Evolutionary conservation across 306 rosid genomes (phyloP), one percentile per base, ranked within the genome.

Genomic region (Begonia loranthoides): DNA sequence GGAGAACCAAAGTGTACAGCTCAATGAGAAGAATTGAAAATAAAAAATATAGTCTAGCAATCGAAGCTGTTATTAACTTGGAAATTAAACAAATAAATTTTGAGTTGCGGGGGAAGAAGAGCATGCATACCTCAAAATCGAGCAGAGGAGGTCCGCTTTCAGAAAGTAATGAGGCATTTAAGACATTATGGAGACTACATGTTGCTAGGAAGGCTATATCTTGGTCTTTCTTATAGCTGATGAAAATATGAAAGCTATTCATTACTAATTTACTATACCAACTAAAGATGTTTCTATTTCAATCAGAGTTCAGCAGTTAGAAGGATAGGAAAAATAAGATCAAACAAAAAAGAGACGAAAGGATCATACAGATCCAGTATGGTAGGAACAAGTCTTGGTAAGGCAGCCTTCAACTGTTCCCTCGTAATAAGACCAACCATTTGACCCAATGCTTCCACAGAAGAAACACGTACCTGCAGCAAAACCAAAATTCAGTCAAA

Each of bases 71-170:
- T 0, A 28, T 28, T 28, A 28, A 28, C 8, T 5, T 28, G 36
- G 36, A 28, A 28, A 28, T 28, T 28, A 28, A 28, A 7, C 36
- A 28, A 4, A 28, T 4, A 28, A 28, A 5, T 28, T 28, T 28
- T 28, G 36, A 28, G 9, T 28, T 4, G 6, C 4, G 36, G 36
- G 6, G 36, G 36, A 28, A 28, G 36, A 28, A 3, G 36, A 28
- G 6, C 9, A 49, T 54, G 58, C 59, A 65, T 75, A 89, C 97
- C 95, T 81, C 97, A 79, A 89, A 89, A 73, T 89, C 97, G 75
- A 89, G 86, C 75, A 89, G 67, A 46, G 95, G 97, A 71, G 97
- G 95, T 49, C 97, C 97, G 66, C 80, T 84, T 65, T 89, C 95
- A 12, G 97, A 77, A 17, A 75, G 73, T 67, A 89, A 65, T 63